Conservation (phyloP, 257 asterid genomes). For the Orobanche coerulescens region DNA sequence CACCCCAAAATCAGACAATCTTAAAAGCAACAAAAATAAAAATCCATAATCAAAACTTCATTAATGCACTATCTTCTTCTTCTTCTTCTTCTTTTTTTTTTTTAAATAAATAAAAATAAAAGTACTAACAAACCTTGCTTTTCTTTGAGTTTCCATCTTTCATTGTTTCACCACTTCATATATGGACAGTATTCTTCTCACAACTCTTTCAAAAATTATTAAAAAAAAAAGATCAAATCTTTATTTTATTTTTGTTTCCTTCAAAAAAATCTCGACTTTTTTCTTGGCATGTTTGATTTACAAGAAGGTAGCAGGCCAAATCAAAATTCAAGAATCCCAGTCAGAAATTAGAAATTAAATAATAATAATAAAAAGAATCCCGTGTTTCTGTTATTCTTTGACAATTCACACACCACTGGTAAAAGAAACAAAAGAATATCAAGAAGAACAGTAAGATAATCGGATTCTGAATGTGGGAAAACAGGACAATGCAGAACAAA, state of each 20-base stretch:
- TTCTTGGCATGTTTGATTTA: constrained; percentile 29
- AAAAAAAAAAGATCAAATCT: constrained; percentile 26
- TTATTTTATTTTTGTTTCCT: constrained; percentile 13
- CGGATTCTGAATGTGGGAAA: constrained; percentile 29
- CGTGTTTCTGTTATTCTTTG: constrained; percentile 21
- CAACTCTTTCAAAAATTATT: constrained; percentile 18
- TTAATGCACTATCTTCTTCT: constrained; percentile 20
- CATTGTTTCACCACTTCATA: constrained; percentile 74
- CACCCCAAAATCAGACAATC: constrained; percentile 29
- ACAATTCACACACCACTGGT: constrained; percentile 16
- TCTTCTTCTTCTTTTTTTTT: neutral
- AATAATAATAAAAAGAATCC: neutral
- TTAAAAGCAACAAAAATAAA: constrained; percentile 24
- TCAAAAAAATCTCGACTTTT: constrained; percentile 20
- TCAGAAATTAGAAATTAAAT: neutral
- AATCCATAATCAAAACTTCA: constrained; percentile 26
- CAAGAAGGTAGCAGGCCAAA: neutral
- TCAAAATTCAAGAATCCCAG: constrained; percentile 25
- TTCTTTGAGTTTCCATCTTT: constrained; percentile 74
- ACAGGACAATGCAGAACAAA: constrained; percentile 42
- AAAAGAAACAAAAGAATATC: constrained; percentile 21
- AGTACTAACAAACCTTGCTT: constrained; percentile 81
- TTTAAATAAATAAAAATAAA: neutral
- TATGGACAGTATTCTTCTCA: neutral
- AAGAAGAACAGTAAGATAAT: constrained; percentile 23